Evolutionary conservation across 1,284 basidiomycete species (phyloP).

Genomic region (Malassezia equina): DNA sequence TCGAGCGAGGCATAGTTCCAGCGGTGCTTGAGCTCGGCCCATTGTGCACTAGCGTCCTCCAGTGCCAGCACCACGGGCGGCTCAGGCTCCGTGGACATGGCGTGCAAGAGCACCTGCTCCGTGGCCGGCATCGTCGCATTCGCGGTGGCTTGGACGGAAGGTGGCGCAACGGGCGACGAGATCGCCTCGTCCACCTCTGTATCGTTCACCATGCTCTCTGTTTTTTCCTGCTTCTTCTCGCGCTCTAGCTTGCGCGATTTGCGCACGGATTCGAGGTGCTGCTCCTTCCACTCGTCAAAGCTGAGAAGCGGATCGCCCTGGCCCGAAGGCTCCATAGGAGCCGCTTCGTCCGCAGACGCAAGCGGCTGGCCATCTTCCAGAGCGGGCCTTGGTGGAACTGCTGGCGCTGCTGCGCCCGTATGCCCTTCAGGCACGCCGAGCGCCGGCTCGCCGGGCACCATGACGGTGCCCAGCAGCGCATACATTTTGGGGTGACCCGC

Average conservation of each 20-base stretch:
- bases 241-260: not conserved
- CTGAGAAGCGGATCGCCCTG: slow-evolving; percentile 3
- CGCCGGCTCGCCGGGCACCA: slow-evolving; percentile 1
- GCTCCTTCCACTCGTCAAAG: slow-evolving; percentile 17
- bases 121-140: not conserved
- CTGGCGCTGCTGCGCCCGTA: not conserved
- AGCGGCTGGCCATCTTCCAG: not conserved
- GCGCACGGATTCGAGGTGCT: slow-evolving; percentile 13
- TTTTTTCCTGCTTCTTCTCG: slow-evolving; percentile 6
- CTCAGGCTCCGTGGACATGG: not conserved
- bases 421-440: not conserved
- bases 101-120: not conserved
- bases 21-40: slow-evolving; percentile 37
- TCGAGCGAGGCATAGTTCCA: slow-evolving; percentile 91
- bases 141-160: not conserved
- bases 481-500: slow-evolving; percentile 5
- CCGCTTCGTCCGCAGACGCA: not conserved
- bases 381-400: not conserved
- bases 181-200: not conserved
- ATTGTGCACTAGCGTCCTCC: slow-evolving; percentile 23
- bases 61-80: slow-evolving; percentile 11
- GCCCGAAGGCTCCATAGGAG: not conserved
- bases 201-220: not conserved
- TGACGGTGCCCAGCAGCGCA: slow-evolving; percentile 15
- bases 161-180: not conserved